A percentile compares a stretch with the other conserved stretches of the same genome.
phyloP scores from a whole-genome alignment of 2,329 filamentous ascomycete species.

The Aspergillus sp. region DNA sequence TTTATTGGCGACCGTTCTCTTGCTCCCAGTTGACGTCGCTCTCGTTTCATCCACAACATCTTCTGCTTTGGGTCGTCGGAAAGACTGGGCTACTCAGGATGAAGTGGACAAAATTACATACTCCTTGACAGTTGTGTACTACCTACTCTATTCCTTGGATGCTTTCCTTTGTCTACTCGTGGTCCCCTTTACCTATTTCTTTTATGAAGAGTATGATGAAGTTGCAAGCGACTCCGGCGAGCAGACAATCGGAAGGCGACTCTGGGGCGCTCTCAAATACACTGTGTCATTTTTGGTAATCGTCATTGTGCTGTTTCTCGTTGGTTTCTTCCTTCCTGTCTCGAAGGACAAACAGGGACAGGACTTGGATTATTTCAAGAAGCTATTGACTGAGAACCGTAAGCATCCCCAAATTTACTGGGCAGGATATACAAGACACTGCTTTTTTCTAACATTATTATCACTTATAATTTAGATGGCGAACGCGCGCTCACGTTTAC shows the following conservation, averaged over 20 bases:
- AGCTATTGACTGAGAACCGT: conserved; percentile 72
- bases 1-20: conserved; percentile 81
- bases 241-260: conserved; percentile 60
- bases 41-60: conserved; percentile 83
- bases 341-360: conserved; percentile 57
- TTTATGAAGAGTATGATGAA: conserved; percentile 95
- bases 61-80: conserved; percentile 68
- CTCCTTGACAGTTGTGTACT: conserved; percentile 83
- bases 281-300: conserved; percentile 76
- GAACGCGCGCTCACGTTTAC: conserved; percentile 88
- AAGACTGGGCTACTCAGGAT: conserved; percentile 86
- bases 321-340: conserved; percentile 89
- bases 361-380: conserved; percentile 87
- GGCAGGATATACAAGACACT: background rate
- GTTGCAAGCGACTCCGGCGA: conserved; percentile 72
- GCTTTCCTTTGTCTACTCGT: conserved; percentile 80
- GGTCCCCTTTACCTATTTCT: conserved; percentile 95
- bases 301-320: conserved; percentile 67
- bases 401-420: conserved; percentile 21
- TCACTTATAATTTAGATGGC: conserved; percentile 48
- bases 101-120: conserved; percentile 68
- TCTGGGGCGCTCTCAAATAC: conserved; percentile 85
- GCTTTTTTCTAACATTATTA: conserved; percentile 1
- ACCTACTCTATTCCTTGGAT: conserved; percentile 84
- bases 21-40: conserved; percentile 91